Conservation (phyloP, 1,284 basidiomycete species). For the Apiotrichum gamsii region DNA sequence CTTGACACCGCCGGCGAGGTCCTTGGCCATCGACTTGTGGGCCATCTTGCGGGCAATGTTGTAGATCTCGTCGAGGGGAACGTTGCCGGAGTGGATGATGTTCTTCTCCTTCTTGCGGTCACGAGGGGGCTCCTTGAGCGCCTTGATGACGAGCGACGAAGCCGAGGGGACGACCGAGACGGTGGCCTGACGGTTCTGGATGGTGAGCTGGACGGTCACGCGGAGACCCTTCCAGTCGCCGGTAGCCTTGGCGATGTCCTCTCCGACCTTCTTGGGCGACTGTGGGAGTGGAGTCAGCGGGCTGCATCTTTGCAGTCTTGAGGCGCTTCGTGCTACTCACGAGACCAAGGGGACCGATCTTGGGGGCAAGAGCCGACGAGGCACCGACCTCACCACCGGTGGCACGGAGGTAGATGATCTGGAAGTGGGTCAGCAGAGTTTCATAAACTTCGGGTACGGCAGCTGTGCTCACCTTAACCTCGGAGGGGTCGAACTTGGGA, state of each 20-base stretch:
- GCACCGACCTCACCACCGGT: conserved; percentile 99
- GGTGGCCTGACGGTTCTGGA: conserved; percentile 99
- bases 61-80: conserved; percentile 89
- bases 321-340: conserved; percentile 55
- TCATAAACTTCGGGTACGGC: too few relatives aligned
- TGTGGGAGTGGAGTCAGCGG: conserved; percentile 40
- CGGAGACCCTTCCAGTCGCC: conserved; percentile 99
- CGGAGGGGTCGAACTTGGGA: conserved; percentile 49
- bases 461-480: conserved; percentile 46
- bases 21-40: conserved; percentile 89
- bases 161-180: conserved; percentile 97
- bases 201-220: conserved; percentile 97
- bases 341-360: conserved; percentile 99
- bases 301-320: not conserved
- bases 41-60: conserved; percentile 86
- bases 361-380: conserved; percentile 95
- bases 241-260: conserved; percentile 99
- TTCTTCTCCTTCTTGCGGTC: conserved; percentile 99
- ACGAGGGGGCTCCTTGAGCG: conserved; percentile 98
- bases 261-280: conserved; percentile 99
- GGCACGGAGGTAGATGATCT: conserved; percentile 97
- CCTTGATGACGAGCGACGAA: conserved; percentile 95
- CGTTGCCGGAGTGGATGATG: conserved; percentile 96
- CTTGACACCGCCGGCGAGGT: conserved; percentile 83
- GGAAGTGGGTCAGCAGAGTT: too few relatives aligned